Evolutionary conservation across 1,139 yeast species (phyloP), one percentile per base, ranked within the genome.

Genomic region (Debaryomyces subglobosus): DNA sequence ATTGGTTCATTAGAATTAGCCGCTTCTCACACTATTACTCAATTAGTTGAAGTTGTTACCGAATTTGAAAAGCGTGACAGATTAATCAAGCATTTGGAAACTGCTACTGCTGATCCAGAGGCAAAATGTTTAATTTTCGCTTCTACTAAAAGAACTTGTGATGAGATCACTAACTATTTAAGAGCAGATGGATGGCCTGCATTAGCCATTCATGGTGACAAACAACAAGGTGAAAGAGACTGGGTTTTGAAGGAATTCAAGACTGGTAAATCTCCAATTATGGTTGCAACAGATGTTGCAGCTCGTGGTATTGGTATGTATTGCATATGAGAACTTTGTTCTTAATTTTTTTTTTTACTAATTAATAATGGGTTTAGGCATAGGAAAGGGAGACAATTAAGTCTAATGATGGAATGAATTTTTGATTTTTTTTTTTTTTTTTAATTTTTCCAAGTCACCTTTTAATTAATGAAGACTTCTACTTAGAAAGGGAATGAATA

Each of bases 241-340:
- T 94, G 98, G 98, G 99, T 94, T 59, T 79, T 94, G 72, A 81
- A 78, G 59, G 97, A 94, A 74, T 94, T 94, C 79, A 89, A 87
- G 80, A 69, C 84, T 53, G 98, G 98, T 60, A 87, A 86, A 69
- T 85, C 96, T 49, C 97, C 97, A 57, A 87, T 94, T 65, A 91
- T 94, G 98, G 97, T 92, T 68, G 99, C 99, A 55, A 94, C 99
- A 59, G 99, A 94, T 74, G 99, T 94, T 71, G 99, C 99, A 53
- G 97, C 99, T 59, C 90, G 99, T 83, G 99, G 99, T 85, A 92
- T 94, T 80, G 99, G 97, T 91, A 90, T 77, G 98, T 89, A 72
- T 72, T 53, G 55, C 58, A 57, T 52, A 52, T 51, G 55, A 54
- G 54, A 37, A 45, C 39, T 45, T 44, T 50, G 37, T 27, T 39